Percentiles rank a stretch among this genome's conserved stretches.
Conservation (phyloP, 2,329 filamentous ascomycete species). For the Trichoderma guizhouense region DNA sequence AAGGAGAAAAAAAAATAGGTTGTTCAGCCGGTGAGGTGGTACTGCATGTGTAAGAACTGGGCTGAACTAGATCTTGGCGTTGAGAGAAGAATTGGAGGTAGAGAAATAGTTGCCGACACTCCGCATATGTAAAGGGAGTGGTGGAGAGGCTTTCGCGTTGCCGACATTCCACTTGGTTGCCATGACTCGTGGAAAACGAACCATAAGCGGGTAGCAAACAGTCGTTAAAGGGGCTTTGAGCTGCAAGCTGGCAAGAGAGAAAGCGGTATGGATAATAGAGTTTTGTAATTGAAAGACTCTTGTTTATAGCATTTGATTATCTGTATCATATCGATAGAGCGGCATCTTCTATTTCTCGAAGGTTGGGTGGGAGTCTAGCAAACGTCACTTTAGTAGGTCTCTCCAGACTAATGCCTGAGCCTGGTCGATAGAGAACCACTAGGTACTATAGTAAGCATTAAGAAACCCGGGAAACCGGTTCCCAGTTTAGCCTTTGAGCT, state of each 20-base stretch:
- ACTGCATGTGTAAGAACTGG: neutral
- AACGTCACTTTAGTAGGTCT: neutral
- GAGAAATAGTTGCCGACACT: neutral
- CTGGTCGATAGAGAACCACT: neutral
- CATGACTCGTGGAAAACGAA: neutral
- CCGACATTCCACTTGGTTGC: neutral
- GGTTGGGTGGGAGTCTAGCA: neutral
- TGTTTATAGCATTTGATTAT: neutral
- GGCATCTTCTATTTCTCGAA: neutral
- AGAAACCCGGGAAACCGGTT: neutral
- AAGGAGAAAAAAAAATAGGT: neutral
- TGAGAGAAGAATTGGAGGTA: neutral
- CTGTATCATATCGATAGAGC: neutral
- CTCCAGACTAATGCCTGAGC: neutral
- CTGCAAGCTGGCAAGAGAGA: neutral
- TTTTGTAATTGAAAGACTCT: neutral
- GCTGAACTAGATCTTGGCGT: neutral
- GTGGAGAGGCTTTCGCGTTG: neutral
- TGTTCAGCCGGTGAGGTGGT: neutral
- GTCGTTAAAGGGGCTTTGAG: neutral
- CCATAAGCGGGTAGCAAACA: neutral
- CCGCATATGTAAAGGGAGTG: neutral
- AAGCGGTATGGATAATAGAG: neutral
- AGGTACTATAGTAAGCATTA: neutral
- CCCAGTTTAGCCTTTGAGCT: neutral